Evolutionary conservation across 2,329 filamentous ascomycete genomes (phyloP).

Genomic region (Myrmaecium sp.): DNA sequence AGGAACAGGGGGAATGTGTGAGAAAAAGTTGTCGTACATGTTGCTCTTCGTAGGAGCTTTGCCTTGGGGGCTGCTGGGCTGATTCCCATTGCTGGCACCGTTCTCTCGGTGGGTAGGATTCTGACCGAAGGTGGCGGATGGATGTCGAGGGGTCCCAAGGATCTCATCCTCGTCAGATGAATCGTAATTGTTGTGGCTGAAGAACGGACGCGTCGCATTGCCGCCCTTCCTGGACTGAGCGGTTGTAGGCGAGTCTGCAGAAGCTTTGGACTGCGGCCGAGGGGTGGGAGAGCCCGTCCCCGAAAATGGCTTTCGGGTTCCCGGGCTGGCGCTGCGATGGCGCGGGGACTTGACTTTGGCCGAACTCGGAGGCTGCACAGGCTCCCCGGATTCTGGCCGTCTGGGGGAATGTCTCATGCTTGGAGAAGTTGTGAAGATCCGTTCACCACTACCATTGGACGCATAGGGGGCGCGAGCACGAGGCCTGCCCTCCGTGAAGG

Average conservation of each 20-base stretch:
- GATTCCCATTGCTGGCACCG: too few species aligned
- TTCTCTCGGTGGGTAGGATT: too few species aligned
- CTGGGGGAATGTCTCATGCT: constrained; percentile 36
- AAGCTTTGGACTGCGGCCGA: too few species aligned
- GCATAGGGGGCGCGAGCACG: constrained; percentile 37
- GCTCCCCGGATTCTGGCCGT: constrained; percentile 6
- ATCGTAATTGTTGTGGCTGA: constrained; percentile 3
- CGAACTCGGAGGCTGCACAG: background rate
- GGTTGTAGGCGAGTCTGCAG: too few species aligned
- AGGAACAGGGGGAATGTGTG: too few species aligned
- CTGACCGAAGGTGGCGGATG: too few species aligned
- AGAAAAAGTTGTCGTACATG: too few species aligned
- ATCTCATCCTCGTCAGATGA: constrained; percentile 3
- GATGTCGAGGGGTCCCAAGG: too few species aligned
- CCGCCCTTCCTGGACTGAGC: constrained; percentile 3
- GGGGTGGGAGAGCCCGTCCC: too few species aligned
- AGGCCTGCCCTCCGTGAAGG: constrained; percentile 26
- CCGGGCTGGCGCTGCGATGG: constrained; percentile 4
- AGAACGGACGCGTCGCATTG: constrained; percentile 5
- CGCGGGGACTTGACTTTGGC: constrained; percentile 1
- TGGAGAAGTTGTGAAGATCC: constrained; percentile 36
- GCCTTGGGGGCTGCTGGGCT: too few species aligned
- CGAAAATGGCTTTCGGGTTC: background rate
- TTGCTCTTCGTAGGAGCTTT: too few species aligned
- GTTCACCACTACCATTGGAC: constrained; percentile 35